phyloP scores from a whole-genome alignment of 192 early-diverging fungal species.

The Entomortierella beljakovae region DNA sequence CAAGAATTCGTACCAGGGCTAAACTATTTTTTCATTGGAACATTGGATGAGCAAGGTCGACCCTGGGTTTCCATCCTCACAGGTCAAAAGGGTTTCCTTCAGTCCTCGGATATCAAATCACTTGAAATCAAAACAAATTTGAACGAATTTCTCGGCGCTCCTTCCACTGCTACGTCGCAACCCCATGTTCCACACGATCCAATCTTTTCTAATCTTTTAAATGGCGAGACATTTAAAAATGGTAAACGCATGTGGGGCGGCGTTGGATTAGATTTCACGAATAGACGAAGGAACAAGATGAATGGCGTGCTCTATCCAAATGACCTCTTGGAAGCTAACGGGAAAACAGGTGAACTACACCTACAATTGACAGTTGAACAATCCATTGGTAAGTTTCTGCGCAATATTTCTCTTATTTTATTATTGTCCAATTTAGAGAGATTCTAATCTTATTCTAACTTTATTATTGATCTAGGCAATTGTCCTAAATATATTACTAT shows the following conservation, averaged over 20 bases:
- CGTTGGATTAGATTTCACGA: constrained; percentile 39
- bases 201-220: constrained; percentile 17
- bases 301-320: constrained; percentile 25
- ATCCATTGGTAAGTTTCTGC: constrained; percentile 32
- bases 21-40: constrained; percentile 39
- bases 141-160: not conserved
- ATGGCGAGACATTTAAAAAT: constrained; percentile 14
- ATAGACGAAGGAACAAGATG: constrained; percentile 50
- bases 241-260: constrained; percentile 30
- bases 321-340: constrained; percentile 14
- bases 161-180: too few species aligned
- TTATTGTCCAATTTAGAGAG: too few species aligned
- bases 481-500: constrained; percentile 50
- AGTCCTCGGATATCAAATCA: constrained; percentile 3
- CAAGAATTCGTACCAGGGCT: constrained; percentile 36
- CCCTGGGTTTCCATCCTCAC: constrained; percentile 47
- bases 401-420: too few species aligned
- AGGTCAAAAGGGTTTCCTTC: constrained; percentile 28
- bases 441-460: not conserved
- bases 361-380: constrained; percentile 40
- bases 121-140: constrained; percentile 24
- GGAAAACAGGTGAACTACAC: constrained; percentile 24
- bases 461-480: constrained; percentile 14
- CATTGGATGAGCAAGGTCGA: constrained; percentile 26
- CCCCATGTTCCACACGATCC: constrained; percentile 1